A percentile compares a stretch with the other conserved stretches of the same genome.
Conservation (phyloP, 441 rosid genomes). For the Corymbia citriodora region DNA sequence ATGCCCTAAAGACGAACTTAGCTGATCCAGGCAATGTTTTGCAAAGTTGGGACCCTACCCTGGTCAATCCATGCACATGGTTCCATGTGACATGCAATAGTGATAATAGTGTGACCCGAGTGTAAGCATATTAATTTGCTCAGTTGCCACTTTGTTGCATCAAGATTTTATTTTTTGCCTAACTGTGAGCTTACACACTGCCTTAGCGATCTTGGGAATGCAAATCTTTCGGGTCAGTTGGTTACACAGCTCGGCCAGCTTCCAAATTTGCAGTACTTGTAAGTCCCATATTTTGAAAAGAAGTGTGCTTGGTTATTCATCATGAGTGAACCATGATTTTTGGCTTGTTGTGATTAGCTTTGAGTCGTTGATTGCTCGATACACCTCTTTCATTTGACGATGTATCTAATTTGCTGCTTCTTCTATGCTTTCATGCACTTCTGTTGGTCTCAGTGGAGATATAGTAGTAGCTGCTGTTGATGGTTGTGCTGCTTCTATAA, state of each 20-base stretch:
- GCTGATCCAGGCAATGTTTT: constrained; percentile 7
- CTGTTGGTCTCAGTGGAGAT: not conserved
- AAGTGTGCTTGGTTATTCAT: not conserved
- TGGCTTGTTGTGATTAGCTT: not conserved
- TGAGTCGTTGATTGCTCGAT: not conserved
- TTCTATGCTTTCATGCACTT: not conserved
- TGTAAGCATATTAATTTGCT: not conserved
- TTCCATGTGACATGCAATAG: constrained; percentile 13
- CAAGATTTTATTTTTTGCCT: not conserved
- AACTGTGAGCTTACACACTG: not conserved
- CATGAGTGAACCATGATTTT: not conserved
- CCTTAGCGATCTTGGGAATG: constrained; percentile 17
- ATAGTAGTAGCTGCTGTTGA: not conserved
- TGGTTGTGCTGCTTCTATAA: not conserved
- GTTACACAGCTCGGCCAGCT: constrained; percentile 14
- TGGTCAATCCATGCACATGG: constrained; percentile 16
- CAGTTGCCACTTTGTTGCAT: not conserved
- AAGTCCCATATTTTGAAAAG: not conserved
- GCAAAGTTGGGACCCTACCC: constrained; percentile 21
- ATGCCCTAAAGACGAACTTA: not conserved
- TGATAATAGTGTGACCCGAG: constrained; percentile 9
- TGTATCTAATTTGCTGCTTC: not conserved
- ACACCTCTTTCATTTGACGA: not conserved
- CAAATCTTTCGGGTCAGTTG: constrained; percentile 12
- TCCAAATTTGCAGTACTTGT: constrained; percentile 12